phyloP scores from a whole-genome alignment of 305 asterid genomes.

The Solanum hybrid region DNA sequence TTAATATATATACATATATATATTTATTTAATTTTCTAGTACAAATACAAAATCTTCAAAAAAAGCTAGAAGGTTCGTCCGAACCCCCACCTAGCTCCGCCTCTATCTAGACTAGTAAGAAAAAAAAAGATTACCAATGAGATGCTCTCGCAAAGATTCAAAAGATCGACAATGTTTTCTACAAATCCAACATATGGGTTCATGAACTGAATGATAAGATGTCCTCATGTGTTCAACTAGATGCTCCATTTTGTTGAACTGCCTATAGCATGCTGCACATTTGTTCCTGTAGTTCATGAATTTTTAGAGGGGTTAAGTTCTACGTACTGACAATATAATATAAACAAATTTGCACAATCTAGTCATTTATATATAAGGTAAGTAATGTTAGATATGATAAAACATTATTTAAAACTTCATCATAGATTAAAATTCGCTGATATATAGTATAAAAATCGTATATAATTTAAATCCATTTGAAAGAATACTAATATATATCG shows the following conservation, averaged over 20 bases:
- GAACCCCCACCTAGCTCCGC: not conserved
- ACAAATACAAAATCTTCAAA: not conserved
- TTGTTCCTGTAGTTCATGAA: slow-evolving; percentile 43
- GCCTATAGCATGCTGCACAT: slow-evolving; percentile 91
- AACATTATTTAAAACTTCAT: not conserved
- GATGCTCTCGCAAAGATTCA: slow-evolving; percentile 88
- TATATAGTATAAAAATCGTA: not conserved
- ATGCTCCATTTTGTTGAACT: slow-evolving; percentile 83
- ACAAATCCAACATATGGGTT: slow-evolving; percentile 70
- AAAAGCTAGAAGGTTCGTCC: not conserved
- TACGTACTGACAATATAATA: not conserved
- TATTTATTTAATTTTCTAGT: no score
- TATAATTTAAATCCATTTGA: not conserved
- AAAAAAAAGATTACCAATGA: slow-evolving; percentile 40
- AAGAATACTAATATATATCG: not conserved
- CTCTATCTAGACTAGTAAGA: not conserved
- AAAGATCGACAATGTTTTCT: slow-evolving; percentile 73
- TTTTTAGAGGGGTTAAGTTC: not conserved
- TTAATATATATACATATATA: no score
- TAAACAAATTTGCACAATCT: not conserved
- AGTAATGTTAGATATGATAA: not conserved
- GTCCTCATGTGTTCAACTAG: slow-evolving; percentile 86
- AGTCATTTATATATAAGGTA: not conserved
- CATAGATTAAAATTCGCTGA: not conserved
- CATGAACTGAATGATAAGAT: slow-evolving; percentile 76